Conservation (phyloP, 306 rosid species). For the Glycine soja region DNA sequence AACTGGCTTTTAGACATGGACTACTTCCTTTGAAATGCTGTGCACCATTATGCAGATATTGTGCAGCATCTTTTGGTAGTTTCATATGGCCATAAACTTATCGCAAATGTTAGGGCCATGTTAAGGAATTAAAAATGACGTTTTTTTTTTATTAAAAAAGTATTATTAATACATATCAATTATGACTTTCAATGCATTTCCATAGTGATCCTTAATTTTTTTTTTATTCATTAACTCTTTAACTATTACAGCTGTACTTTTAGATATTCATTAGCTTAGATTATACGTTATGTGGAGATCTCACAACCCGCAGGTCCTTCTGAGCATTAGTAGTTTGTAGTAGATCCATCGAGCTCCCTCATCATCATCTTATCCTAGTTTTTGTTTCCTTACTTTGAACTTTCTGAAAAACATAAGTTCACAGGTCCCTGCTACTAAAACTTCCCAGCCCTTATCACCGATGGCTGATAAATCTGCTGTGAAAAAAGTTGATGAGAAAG, state of each 20-base stretch:
- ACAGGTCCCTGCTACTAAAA: constrained; percentile 55
- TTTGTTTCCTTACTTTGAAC: constrained; percentile 34
- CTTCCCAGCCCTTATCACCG: constrained; percentile 27
- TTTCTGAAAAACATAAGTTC: constrained; percentile 37
- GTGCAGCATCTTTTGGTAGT: background rate
- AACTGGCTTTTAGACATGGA: background rate
- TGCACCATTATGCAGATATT: too few relatives aligned
- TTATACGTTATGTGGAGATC: background rate
- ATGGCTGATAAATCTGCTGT: constrained; percentile 48
- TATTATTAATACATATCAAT: background rate
- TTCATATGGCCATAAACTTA: constrained; percentile 5
- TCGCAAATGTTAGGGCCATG: background rate
- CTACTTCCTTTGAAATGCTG: constrained; percentile 15
- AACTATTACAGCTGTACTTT: background rate
- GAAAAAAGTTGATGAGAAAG: constrained; percentile 39
- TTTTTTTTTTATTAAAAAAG: background rate
- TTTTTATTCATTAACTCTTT: background rate
- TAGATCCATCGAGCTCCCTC: constrained; percentile 3
- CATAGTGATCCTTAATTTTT: background rate
- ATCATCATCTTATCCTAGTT: constrained; percentile 34
- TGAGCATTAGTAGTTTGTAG: background rate
- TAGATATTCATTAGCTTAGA: background rate
- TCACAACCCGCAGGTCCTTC: background rate
- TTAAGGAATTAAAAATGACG: background rate
- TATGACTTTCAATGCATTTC: background rate